Percentiles rank a stretch among this genome's conserved stretches.
Evolutionary conservation across 306 rosid genomes (phyloP).

Genomic region (Sicyos baderoa): DNA sequence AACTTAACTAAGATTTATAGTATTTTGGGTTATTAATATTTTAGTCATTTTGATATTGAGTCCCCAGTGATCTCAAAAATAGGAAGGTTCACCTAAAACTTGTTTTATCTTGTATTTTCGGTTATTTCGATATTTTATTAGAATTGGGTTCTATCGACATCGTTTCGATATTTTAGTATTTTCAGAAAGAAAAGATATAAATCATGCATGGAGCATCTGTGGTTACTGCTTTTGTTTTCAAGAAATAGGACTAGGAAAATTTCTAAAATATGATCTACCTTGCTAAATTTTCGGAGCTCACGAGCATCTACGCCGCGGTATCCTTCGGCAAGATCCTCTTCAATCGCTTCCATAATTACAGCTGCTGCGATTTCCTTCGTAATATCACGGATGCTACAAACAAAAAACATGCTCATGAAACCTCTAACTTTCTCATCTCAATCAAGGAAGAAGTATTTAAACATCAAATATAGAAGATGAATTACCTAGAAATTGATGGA

Average conservation of each 20-base stretch:
- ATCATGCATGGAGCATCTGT: neutral
- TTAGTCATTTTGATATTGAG: no score
- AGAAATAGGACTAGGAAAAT: neutral
- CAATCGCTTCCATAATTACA: slow-evolving; percentile 80
- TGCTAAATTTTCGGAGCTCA: slow-evolving; percentile 56
- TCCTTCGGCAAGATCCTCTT: slow-evolving; percentile 89
- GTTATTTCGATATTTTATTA: no score
- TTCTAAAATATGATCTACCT: slow-evolving; percentile 37
- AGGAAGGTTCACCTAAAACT: no score
- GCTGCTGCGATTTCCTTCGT: slow-evolving; percentile 88
- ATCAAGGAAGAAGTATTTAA: neutral
- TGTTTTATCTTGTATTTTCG: no score
- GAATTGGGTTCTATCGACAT: neutral
- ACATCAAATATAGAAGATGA: slow-evolving; percentile 5
- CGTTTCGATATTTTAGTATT: neutral
- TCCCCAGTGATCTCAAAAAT: no score
- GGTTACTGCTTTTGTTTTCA: neutral
- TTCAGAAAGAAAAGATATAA: neutral
- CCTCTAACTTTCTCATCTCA: slow-evolving; percentile 6
- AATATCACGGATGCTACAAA: slow-evolving; percentile 86
- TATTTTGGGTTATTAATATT: no score
- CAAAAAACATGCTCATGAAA: slow-evolving; percentile 21
- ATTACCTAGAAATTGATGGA: slow-evolving; percentile 86
- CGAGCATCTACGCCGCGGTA: slow-evolving; percentile 72
- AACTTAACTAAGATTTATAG: no score